Base-by-base conservation (phyloP, 108 stramenopile genomes). In the Chaetoceros muelleri region DNA sequence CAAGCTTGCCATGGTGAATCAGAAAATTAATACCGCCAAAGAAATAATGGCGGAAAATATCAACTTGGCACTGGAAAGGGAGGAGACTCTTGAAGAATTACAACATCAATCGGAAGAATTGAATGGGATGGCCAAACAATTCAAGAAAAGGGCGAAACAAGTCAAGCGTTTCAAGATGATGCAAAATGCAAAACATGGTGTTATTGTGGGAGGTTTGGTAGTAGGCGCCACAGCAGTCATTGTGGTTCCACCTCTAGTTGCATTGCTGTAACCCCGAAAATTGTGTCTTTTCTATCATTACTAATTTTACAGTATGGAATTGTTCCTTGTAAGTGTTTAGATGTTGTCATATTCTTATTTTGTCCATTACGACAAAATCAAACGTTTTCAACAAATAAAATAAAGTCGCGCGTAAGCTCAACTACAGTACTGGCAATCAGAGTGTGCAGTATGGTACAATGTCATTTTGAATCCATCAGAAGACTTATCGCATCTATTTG, bases 181-280 rank as follows among this genome's bases (percentile, higher is more conserved):
- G 73, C 76, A 84, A 31, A 80, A 84, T 67, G 85, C 85, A 17
- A 87, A 87, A 52, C 71, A 83, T 61, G 85, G 85, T 8, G 40
- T 77, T 13, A 20, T 81, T 7, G 28, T 87, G 31, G 85, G 85
- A 7, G 81, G 77, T 2, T 80, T 77, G 19, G 62, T 87, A 30
- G 81, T 81, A 7, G 79, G 63, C 7, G 81, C 63, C 20, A 77
- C 80, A 0, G 84, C 81, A 2, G 64, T 69, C 24, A 64, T 72
- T 18, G 66, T 69, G 3, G 64, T 82, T 18, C 85, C 85, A 44
- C 76, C 79, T 8, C 62, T 87, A 10, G 62, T 80, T 56, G 82
- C 73, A 25, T 48, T 77, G n/a, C 53, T 81, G 52, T 75, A 53
- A 58, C n/a, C n/a, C n/a, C n/a, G n/a, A n/a, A n/a, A n/a, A n/a